A percentile compares a stretch with the other conserved stretches of the same genome.
phyloP scores from a whole-genome alignment of 768 basidiomycete species.

The Mycena sanguinolenta region DNA sequence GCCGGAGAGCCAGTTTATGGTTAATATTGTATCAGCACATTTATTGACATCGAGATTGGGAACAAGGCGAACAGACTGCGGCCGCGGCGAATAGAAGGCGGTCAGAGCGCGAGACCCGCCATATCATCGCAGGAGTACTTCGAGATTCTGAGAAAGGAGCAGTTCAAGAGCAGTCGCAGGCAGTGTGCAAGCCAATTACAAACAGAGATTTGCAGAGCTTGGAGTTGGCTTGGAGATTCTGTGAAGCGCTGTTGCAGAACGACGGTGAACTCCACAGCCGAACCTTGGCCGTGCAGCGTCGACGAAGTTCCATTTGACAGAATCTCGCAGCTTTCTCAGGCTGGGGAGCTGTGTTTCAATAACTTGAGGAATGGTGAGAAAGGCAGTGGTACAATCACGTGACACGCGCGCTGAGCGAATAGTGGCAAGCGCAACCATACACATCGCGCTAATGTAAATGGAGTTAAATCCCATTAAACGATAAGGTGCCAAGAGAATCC shows the following conservation, averaged over 20 bases:
- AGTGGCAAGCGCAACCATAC: background rate
- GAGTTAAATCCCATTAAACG: no score
- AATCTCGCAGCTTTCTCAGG: background rate
- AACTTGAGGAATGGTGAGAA: no score
- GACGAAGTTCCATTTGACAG: background rate
- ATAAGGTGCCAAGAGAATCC: background rate
- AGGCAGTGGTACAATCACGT: background rate
- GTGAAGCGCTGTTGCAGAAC: no score
- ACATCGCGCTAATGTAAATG: no score
- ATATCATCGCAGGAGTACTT: constrained; percentile 7
- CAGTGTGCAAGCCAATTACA: background rate
- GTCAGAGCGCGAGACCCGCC: background rate
- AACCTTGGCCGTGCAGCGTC: background rate
- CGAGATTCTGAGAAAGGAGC: constrained; percentile 6
- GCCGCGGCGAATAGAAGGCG: background rate
- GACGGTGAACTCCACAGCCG: background rate
- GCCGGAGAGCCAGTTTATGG: background rate
- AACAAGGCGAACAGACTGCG: background rate
- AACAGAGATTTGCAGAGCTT: background rate
- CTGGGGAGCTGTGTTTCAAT: no score
- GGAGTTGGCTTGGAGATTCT: no score
- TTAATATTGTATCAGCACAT: background rate
- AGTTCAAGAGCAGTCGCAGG: background rate
- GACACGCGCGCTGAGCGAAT: background rate
- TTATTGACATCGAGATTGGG: background rate